phyloP scores from a whole-genome alignment of 1,139 yeast genomes.

The Zygosaccharomyces sapae region DNA sequence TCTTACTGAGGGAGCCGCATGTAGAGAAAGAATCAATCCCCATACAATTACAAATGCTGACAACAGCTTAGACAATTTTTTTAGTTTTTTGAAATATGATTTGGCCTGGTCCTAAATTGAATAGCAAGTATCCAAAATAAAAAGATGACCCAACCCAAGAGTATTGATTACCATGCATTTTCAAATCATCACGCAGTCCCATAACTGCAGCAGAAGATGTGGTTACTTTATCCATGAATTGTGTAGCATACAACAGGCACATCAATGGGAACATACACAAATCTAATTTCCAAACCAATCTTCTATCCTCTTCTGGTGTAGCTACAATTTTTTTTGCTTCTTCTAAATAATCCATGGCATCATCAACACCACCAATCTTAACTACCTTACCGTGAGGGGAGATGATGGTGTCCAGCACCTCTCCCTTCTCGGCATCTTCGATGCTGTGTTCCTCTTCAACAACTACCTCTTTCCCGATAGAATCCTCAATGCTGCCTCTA shows the following conservation, averaged over 20 bases:
- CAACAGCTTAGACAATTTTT: conserved; percentile 36
- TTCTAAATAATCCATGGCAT: conserved; percentile 36
- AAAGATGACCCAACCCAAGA: conserved; percentile 57
- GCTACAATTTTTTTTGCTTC: conserved; percentile 30
- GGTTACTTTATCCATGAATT: conserved; percentile 63
- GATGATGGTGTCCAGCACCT: conserved; percentile 21
- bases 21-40: conserved; percentile 45
- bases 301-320: conserved; percentile 35
- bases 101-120: conserved; percentile 45
- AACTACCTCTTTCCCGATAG: conserved; percentile 4
- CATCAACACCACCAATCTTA: conserved; percentile 38
- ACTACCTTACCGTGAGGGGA: conserved; percentile 37
- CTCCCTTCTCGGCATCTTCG: conserved; percentile 4
- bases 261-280: conserved; percentile 50
- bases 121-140: conserved; percentile 49
- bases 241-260: conserved; percentile 53
- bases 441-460: conserved; percentile 6
- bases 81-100: conserved; percentile 36
- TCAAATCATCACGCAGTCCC: conserved; percentile 46
- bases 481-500: not conserved
- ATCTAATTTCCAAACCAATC: conserved; percentile 51
- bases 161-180: conserved; percentile 50
- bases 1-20: conserved; percentile 39
- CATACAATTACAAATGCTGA: conserved; percentile 42
- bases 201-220: conserved; percentile 57